Percentiles rank a stretch among this genome's conserved stretches.
These are phyloP conservation scores for Fusarium anguioides DNA, from an alignment of 2,329 filamentous ascomycete genomes.

Conservation along the genomic window DNA sequence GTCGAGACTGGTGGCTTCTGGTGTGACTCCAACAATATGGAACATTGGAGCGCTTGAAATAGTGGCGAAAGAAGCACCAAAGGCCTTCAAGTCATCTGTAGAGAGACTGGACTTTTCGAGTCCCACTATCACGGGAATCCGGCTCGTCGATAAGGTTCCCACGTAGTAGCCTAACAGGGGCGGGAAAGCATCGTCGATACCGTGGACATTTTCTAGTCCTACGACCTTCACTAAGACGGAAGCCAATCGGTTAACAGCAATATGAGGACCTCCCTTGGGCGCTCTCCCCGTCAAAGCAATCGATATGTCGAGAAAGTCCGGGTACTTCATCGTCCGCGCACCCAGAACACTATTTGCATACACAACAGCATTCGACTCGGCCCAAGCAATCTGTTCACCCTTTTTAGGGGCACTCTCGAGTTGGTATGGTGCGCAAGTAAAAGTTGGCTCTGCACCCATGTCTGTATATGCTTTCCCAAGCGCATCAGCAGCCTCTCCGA, in stretches of 20 bases:
- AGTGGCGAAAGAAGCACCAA: slow-evolving; percentile 36
- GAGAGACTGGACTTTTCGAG: slow-evolving; percentile 15
- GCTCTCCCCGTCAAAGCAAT: slow-evolving; percentile 39
- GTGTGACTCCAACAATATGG: slow-evolving; percentile 33
- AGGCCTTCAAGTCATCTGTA: slow-evolving; percentile 37
- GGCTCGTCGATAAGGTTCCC: slow-evolving; percentile 18
- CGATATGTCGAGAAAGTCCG: slow-evolving; percentile 26
- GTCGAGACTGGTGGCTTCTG: slow-evolving; percentile 24
- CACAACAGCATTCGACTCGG: slow-evolving; percentile 35
- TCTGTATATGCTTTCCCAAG: slow-evolving; percentile 29
- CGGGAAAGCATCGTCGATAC: slow-evolving; percentile 32
- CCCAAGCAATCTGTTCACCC: slow-evolving; percentile 37
- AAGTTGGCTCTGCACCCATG: slow-evolving; percentile 28
- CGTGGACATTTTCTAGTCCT: slow-evolving; percentile 39
- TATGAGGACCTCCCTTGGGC: slow-evolving; percentile 21
- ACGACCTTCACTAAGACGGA: slow-evolving; percentile 22
- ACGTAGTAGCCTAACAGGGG: slow-evolving; percentile 35
- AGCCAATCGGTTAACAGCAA: slow-evolving; percentile 20
- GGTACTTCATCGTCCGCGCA: slow-evolving; percentile 37
- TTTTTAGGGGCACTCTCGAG: slow-evolving; percentile 23
- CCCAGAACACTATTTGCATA: slow-evolving; percentile 40
- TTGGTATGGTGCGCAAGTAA: slow-evolving; percentile 39
- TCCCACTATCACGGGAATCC: slow-evolving; percentile 29
- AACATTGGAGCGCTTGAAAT: slow-evolving; percentile 39
- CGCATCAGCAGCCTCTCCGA: slow-evolving; percentile 23